Percentiles rank a stretch among this genome's conserved stretches.
phyloP scores from a whole-genome alignment of 129 eudicot species.

The Arctium minus region DNA sequence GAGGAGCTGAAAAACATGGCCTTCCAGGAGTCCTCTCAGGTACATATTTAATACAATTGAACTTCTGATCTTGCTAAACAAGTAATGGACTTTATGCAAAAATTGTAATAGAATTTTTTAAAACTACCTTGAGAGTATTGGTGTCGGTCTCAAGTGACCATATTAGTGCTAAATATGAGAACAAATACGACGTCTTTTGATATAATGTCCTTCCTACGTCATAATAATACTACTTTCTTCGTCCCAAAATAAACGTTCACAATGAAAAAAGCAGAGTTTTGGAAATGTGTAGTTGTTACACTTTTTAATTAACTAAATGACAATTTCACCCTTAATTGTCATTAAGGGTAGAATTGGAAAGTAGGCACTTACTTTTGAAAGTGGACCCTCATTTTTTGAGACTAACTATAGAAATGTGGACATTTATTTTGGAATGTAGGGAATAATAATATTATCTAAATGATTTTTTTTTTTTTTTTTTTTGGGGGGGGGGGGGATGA shows the following conservation, averaged over 20 bases:
- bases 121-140: not conserved
- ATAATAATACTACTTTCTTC: not conserved
- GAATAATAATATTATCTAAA: not conserved
- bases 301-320: too few relatives aligned
- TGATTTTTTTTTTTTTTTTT: too few relatives aligned
- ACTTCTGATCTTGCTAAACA: not conserved
- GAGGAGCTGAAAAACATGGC: conserved; percentile 98
- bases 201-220: not conserved
- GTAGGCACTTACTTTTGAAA: not conserved
- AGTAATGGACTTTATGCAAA: not conserved
- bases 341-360: not conserved
- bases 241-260: not conserved
- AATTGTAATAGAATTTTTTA: not conserved
- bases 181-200: not conserved
- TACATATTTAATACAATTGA: conserved; percentile 7
- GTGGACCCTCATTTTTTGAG: too few relatives aligned
- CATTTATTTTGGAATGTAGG: not conserved
- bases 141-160: not conserved
- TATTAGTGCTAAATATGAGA: not conserved
- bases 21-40: conserved; percentile 97
- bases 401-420: too few relatives aligned
- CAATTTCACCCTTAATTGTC: not conserved
- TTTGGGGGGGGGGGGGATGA: too few relatives aligned
- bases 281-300: not conserved
- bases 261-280: not conserved